Conservation (phyloP, 2,329 filamentous ascomycete species). For the Penicillium expansum region DNA sequence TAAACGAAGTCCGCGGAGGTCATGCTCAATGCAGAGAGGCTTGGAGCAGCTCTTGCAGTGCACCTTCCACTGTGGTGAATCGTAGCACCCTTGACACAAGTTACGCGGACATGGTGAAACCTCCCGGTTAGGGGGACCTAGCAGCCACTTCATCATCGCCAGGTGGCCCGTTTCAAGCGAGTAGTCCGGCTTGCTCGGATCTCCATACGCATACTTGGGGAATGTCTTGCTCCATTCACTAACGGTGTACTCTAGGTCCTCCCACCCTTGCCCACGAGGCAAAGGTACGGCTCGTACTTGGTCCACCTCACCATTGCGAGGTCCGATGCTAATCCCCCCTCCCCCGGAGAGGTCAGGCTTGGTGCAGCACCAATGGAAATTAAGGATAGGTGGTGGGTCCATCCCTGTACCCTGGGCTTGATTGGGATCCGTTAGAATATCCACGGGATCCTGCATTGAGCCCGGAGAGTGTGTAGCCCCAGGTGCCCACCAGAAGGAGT, state of each 20-base stretch:
- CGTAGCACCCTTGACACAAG: slow-evolving; percentile 57
- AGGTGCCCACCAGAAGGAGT: slow-evolving; percentile 59
- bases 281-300: slow-evolving; percentile 57
- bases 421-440: slow-evolving; percentile 18
- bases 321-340: slow-evolving; percentile 57
- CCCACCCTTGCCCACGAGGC: slow-evolving; percentile 54
- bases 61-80: slow-evolving; percentile 59
- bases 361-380: slow-evolving; percentile 60
- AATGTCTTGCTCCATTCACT: slow-evolving; percentile 43
- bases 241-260: slow-evolving; percentile 53
- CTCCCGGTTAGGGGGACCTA: slow-evolving; percentile 48
- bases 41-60: slow-evolving; percentile 57
- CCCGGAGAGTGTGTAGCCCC: slow-evolving; percentile 56
- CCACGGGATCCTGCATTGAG: slow-evolving; percentile 54
- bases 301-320: slow-evolving; percentile 54
- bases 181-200: slow-evolving; percentile 40
- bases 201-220: slow-evolving; percentile 41
- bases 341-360: slow-evolving; percentile 60
- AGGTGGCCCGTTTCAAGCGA: slow-evolving; percentile 41
- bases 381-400: slow-evolving; percentile 47
- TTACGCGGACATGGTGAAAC: slow-evolving; percentile 54
- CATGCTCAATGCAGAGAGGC: slow-evolving; percentile 59
- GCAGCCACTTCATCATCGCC: slow-evolving; percentile 47
- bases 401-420: slow-evolving; percentile 27
- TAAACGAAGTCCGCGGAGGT: slow-evolving; percentile 55